phyloP scores from a whole-genome alignment of 306 rosid species.

The Echinosophora koreensis region DNA sequence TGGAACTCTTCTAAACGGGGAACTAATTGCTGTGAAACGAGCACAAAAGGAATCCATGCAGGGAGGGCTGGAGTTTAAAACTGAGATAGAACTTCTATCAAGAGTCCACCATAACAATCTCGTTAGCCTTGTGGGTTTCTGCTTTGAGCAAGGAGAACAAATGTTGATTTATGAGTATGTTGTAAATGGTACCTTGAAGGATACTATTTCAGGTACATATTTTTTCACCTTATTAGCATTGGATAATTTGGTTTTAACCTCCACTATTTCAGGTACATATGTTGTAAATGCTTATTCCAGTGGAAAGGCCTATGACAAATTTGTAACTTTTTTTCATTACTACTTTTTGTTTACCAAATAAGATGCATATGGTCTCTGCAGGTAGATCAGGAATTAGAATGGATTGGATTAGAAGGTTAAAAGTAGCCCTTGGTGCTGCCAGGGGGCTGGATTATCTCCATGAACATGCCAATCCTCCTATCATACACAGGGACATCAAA shows the following conservation, averaged over 20 bases:
- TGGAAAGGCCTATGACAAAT: background rate
- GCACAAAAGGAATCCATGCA: conserved; percentile 69
- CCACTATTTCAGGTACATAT: background rate
- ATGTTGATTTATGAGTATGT: conserved; percentile 76
- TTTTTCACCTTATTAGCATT: background rate
- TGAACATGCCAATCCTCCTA: conserved; percentile 79
- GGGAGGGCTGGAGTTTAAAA: conserved; percentile 71
- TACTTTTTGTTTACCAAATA: background rate
- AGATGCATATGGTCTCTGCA: conserved; percentile 32
- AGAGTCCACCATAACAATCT: conserved; percentile 89
- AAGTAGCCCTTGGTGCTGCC: conserved; percentile 73
- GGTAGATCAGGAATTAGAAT: conserved; percentile 69
- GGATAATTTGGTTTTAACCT: background rate
- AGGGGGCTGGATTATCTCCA: conserved; percentile 85
- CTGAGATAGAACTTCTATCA: conserved; percentile 87
- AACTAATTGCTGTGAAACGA: conserved; percentile 71
- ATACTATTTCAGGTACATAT: conserved; percentile 64
- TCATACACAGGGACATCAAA: conserved; percentile 87
- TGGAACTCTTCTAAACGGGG: conserved; percentile 68
- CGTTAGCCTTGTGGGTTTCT: conserved; percentile 75
- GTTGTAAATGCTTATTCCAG: too few species aligned
- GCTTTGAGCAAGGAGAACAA: conserved; percentile 80
- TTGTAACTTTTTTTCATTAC: background rate
- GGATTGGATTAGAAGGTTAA: conserved; percentile 77
- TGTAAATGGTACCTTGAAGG: conserved; percentile 74